Percentiles rank a stretch among this genome's conserved stretches.
Conservation (phyloP, 1,284 basidiomycete species). For the Pulchroboletus neoregius region DNA sequence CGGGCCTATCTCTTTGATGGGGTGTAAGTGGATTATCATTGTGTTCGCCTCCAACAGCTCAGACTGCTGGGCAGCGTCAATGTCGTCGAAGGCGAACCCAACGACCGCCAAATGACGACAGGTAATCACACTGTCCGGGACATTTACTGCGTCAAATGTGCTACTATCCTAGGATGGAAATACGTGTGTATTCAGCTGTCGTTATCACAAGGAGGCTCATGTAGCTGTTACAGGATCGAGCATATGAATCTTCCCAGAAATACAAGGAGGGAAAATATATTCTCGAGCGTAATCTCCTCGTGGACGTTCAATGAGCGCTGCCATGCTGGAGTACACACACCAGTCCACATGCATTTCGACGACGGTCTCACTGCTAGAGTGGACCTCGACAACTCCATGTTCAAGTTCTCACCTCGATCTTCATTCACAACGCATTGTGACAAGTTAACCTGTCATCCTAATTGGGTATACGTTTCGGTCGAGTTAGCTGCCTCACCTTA, state of each 20-base stretch:
- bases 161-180: conserved; percentile 90
- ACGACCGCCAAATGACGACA: conserved; percentile 94
- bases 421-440: conserved; percentile 18
- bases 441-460: conserved; percentile 26
- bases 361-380: conserved; percentile 17
- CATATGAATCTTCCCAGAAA: conserved; percentile 86
- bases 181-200: conserved; percentile 55
- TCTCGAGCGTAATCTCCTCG: conserved; percentile 87
- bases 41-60: conserved; percentile 8
- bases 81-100: conserved; percentile 80
- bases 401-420: conserved; percentile 15
- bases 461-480: conserved; percentile 21
- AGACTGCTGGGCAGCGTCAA: conserved; percentile 65
- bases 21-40: conserved; percentile 61
- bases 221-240: conserved; percentile 64
- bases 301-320: conserved; percentile 61
- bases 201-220: background rate
- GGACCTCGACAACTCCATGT: conserved; percentile 14
- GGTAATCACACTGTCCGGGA: conserved; percentile 96
- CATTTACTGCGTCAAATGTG: conserved; percentile 89
- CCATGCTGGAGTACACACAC: conserved; percentile 1
- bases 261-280: conserved; percentile 99
- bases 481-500: conserved; percentile 6
- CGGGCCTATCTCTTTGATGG: conserved; percentile 89
- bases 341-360: conserved; percentile 5